These are phyloP conservation scores for Phytopythium sindhum DNA, from an alignment of 352 stramenopile genomes.

Conservation along the genomic window DNA sequence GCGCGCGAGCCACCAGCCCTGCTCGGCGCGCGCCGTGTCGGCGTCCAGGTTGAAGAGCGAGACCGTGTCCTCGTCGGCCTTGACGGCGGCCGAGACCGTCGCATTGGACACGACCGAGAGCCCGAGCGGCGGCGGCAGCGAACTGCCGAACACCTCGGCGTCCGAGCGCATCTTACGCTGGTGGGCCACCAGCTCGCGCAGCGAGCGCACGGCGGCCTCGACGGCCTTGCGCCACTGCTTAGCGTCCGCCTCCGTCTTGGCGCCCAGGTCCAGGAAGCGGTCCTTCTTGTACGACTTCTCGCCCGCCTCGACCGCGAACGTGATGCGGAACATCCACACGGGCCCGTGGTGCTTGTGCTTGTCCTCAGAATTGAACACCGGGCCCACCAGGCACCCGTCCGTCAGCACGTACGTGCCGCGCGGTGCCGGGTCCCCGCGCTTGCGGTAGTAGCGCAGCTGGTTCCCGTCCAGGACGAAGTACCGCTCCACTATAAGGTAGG, in stretches of 20 bases:
- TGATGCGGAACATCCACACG: conserved; percentile 90
- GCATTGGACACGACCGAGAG: background rate
- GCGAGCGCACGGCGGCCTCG: conserved; percentile 74
- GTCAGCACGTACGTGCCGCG: conserved; percentile 85
- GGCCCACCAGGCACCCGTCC: conserved; percentile 70
- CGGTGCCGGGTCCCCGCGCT: conserved; percentile 76
- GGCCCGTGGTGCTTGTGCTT: conserved; percentile 86
- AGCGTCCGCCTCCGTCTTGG: conserved; percentile 81
- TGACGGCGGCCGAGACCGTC: conserved; percentile 20
- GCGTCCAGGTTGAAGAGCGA: conserved; percentile 86
- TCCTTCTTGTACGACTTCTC: conserved; percentile 90
- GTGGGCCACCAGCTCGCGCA: conserved; percentile 68
- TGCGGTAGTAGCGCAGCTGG: conserved; percentile 85
- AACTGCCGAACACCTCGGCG: conserved; percentile 62
- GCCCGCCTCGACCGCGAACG: conserved; percentile 61
- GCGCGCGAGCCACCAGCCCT: conserved; percentile 82
- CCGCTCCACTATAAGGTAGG: conserved; percentile 48
- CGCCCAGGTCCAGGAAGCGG: conserved; percentile 79
- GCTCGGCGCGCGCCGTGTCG: conserved; percentile 78
- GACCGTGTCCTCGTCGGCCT: conserved; percentile 80
- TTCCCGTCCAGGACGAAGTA: conserved; percentile 88
- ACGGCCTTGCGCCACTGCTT: conserved; percentile 80
- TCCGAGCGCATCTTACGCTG: conserved; percentile 76
- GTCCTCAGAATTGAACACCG: conserved; percentile 85
- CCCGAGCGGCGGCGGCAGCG: conserved; percentile 4